A percentile compares a stretch with the other conserved stretches of the same genome.
Evolutionary conservation across 208 protist genomes (phyloP).

Genomic region (Acanthamoeba castellanii): DNA sequence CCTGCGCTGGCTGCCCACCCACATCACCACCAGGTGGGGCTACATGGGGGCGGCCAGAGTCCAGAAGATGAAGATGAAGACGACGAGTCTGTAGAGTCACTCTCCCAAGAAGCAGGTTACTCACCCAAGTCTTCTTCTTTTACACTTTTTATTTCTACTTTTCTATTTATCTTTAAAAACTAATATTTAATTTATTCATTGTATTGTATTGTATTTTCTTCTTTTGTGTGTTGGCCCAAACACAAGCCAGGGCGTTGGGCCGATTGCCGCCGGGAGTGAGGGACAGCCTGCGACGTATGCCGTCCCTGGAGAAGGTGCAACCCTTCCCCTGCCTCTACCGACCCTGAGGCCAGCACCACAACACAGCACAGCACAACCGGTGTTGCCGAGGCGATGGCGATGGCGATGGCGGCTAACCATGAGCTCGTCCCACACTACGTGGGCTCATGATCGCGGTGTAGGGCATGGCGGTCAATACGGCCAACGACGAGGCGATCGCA

Average conservation of each 20-base stretch:
- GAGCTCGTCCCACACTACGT: too few species aligned
- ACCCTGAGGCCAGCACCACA: background rate
- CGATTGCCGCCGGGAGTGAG: background rate
- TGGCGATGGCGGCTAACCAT: too few species aligned
- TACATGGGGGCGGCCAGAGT: background rate
- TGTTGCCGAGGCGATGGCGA: too few species aligned
- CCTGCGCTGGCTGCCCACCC: background rate
- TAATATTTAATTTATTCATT: background rate
- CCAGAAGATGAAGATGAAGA: background rate
- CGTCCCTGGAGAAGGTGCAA: background rate
- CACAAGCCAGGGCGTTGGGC: background rate
- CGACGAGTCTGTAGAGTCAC: background rate
- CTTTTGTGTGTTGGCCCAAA: too few species aligned
- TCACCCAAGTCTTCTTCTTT: background rate
- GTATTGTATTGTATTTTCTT: too few species aligned
- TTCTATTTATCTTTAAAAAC: background rate
- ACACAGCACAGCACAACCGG: too few species aligned
- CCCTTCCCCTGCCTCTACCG: background rate
- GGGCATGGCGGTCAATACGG: conserved; percentile 23
- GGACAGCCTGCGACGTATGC: conserved; percentile 26
- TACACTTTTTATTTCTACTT: background rate
- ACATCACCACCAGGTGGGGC: background rate
- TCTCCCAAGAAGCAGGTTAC: conserved; percentile 8
- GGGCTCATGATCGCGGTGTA: background rate
- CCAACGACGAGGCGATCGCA: conserved; percentile 41